phyloP scores from a whole-genome alignment of 768 basidiomycete species.

The Kwoniella heveanensis region DNA sequence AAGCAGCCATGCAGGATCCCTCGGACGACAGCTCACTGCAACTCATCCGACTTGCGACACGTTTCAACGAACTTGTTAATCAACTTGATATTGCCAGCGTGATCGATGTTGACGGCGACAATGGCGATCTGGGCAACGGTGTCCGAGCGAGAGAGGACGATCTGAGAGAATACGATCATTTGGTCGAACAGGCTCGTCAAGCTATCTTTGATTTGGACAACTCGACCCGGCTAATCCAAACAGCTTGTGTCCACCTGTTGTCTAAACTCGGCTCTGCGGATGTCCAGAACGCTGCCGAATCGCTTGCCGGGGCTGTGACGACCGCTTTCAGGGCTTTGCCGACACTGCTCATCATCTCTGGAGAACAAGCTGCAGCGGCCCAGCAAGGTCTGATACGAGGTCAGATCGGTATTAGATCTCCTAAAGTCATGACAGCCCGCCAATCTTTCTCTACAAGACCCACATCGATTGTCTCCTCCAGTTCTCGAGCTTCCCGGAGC shows the following conservation, averaged over 20 bases:
- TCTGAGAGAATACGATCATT: slow-evolving; percentile 30
- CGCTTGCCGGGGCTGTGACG: slow-evolving; percentile 13
- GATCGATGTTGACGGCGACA: slow-evolving; percentile 54
- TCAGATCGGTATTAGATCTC: slow-evolving; percentile 37
- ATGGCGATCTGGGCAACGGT: slow-evolving; percentile 33
- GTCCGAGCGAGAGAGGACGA: slow-evolving; percentile 24
- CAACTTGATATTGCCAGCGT: slow-evolving; percentile 48
- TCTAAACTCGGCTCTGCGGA: neutral
- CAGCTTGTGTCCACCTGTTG: slow-evolving; percentile 10
- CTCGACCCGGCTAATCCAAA: slow-evolving; percentile 9
- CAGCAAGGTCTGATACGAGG: slow-evolving; percentile 25
- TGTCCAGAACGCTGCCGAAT: slow-evolving; percentile 1
- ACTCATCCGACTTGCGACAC: slow-evolving; percentile 26
- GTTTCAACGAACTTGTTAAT: slow-evolving; percentile 14
- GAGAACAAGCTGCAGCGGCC: slow-evolving; percentile 34
- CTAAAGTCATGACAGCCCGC: slow-evolving; percentile 9
- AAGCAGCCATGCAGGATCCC: slow-evolving; percentile 11
- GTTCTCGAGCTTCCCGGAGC: slow-evolving; percentile 18
- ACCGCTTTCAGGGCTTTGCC: slow-evolving; percentile 25
- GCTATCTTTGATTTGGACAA: slow-evolving; percentile 38
- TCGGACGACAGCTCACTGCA: slow-evolving; percentile 3
- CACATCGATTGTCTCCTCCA: slow-evolving; percentile 24
- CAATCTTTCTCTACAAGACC: slow-evolving; percentile 14
- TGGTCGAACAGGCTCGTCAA: slow-evolving; percentile 41
- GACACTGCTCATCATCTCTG: slow-evolving; percentile 32